Evolutionary conservation across 2,329 filamentous ascomycete species (phyloP), one percentile per base, ranked within the genome.

Genomic region (Claviceps fusiformis): DNA sequence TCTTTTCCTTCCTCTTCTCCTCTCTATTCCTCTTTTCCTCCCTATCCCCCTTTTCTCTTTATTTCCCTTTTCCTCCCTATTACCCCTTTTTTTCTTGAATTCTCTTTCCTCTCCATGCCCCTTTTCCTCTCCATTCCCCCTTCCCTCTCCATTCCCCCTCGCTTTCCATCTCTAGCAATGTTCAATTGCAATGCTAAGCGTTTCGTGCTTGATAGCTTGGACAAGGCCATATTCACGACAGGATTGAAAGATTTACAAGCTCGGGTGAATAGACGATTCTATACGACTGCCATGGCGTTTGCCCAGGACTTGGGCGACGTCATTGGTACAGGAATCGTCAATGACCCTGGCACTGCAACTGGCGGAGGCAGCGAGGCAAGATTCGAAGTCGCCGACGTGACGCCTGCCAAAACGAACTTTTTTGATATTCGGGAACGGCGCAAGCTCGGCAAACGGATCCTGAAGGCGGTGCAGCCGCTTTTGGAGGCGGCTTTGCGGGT

Each of bases 391-490:
- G 70, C 63, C 62, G 78, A 67, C 73, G 76, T 53, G 67, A 86
- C 64, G 59, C 75, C 62, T 62, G 72, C 59, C 59, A 83, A 73
- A 69, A 73, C 70, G 63, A 76, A 67, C 63, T 83, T 72, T 68
- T 73, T 70, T 57, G 89, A 95, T 62, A 82, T 89, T 57, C 87
- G 88, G 56, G 87, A 95, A 61, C 83, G 87, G 58, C 87, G 88
- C 63, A 87, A 86, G 62, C 74, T 95, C n/a, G 89, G 87, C 29
- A 95, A 95, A 70, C 82, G 90, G 31, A 95, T 96, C 58, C 79
- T 95, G 60, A 95, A 89, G 67, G 82, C 84, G 1, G 79, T 95
- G 37, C 88, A 95, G 66, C 83, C 87, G 15, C 78, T 83, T 48
- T 74, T 95, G 3, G 87, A 95, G 67, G 78, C 81, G 54, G 89